Evolutionary conservation across 2,329 filamentous ascomycete genomes (phyloP), one percentile per base, ranked within the genome.

Genomic region (Geosmithia flava): DNA sequence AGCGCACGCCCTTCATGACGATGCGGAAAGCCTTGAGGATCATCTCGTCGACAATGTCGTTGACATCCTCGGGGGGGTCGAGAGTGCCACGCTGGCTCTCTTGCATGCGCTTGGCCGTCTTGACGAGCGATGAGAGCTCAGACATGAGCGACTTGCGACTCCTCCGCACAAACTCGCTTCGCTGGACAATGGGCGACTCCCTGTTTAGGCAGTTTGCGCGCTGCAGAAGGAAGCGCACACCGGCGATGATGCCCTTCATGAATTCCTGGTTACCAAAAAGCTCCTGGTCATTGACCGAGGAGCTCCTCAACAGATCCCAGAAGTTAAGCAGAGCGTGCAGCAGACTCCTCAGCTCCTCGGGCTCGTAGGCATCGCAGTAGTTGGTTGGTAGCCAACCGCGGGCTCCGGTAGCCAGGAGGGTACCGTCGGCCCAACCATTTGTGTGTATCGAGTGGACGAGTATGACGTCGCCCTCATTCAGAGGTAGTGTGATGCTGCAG

Each of bases 391-490:
- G 71, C 93, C 93, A 98, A 53, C 93, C 93, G 55, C 93, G 78
- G 46, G 85, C 85, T 23, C 91, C 91, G 2, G 89, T 87, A 20
- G 84, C 77, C 52, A 98, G 69, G 41, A 96, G 72, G 1, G 93
- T 98, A 47, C 93, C 93, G 63, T 98, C 93, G 30, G 93, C 93
- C 93, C 93, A 98, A 56, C 93, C 93, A 68, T 97, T 98, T 51
- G 88, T 93, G 65, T 98, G 93, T 55, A 97, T 87, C 3, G 93
- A 96, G 65, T 98, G 93, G 20, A 98, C 85, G 50, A 98, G 69
- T 48, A 98, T 84, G 45, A 98, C 80, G 59, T 98, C 93, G 50
- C 93, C 93, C 60, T 93, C 84, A 55, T 87, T 86, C 49, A 98
- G 75, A 20, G 89, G 85, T 11, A 96, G 72, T 11, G 91, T 97